Conservation (phyloP, 352 stramenopile genomes). For the Thraustotheca clavata region DNA sequence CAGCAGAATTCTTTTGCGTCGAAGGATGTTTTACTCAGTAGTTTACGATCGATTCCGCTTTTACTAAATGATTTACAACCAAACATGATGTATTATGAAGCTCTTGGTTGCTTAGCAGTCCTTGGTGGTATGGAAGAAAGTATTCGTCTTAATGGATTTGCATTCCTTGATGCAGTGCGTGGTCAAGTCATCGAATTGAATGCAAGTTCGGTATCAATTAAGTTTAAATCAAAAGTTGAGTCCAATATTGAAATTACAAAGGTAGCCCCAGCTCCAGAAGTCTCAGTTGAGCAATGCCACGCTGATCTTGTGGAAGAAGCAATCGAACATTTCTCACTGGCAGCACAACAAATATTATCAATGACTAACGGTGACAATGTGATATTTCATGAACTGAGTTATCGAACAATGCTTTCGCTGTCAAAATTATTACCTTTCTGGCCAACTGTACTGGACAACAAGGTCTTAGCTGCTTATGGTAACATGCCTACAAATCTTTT, state of each 20-base stretch:
- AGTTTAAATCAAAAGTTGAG: not conserved
- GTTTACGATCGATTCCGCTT: not conserved
- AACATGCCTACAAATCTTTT: constrained; percentile 52
- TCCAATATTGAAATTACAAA: constrained; percentile 20
- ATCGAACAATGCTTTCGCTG: constrained; percentile 47
- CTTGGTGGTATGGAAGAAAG: constrained; percentile 40
- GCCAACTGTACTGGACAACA: constrained; percentile 52
- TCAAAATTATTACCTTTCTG: constrained; percentile 35
- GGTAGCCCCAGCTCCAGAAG: constrained; percentile 25
- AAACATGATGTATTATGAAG: constrained; percentile 29
- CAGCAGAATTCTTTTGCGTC: not conserved
- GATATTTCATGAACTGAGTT: constrained; percentile 41
- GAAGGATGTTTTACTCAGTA: not conserved
- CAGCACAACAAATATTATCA: not conserved
- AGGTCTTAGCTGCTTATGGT: constrained; percentile 49
- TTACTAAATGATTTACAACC: not conserved
- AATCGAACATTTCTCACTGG: not conserved
- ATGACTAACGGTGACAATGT: constrained; percentile 21
- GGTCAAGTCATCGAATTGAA: not conserved
- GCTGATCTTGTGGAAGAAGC: not conserved
- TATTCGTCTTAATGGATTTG: constrained; percentile 32
- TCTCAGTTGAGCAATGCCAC: constrained; percentile 22
- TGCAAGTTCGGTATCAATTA: constrained; percentile 21
- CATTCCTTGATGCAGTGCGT: constrained; percentile 20
- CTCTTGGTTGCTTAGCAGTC: constrained; percentile 33